phyloP scores from a whole-genome alignment of 352 stramenopile species.

The Aphanomyces cochlioides region DNA sequence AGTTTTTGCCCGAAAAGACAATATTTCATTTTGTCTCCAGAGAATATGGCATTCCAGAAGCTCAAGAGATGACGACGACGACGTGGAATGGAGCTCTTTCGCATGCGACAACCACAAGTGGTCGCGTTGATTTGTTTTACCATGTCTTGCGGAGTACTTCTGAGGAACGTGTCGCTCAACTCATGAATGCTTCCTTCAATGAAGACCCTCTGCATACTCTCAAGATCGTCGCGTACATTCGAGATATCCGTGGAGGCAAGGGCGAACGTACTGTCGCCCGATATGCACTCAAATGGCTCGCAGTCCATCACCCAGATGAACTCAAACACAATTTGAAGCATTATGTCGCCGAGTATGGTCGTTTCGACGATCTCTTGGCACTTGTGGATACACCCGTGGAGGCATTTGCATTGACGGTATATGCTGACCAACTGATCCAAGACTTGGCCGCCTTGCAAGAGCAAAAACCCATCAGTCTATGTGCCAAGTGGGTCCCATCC shows the following conservation, averaged over 20 bases:
- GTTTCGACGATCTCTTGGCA: slow-evolving; percentile 47
- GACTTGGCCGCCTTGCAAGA: slow-evolving; percentile 36
- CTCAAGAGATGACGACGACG: slow-evolving; percentile 8
- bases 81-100: slow-evolving; percentile 48
- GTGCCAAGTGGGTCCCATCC: slow-evolving; percentile 55
- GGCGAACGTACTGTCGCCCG: slow-evolving; percentile 44
- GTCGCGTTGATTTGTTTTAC: slow-evolving; percentile 53
- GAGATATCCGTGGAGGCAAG: slow-evolving; percentile 48
- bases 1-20: no score
- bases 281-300: slow-evolving; percentile 41
- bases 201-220: slow-evolving; percentile 53
- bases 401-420: slow-evolving; percentile 41
- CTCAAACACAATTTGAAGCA: slow-evolving; percentile 48
- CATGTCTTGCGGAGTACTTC: slow-evolving; percentile 36
- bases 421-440: slow-evolving; percentile 36
- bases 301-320: slow-evolving; percentile 35
- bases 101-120: slow-evolving; percentile 37
- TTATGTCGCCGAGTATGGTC: slow-evolving; percentile 45
- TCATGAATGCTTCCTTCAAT: slow-evolving; percentile 42
- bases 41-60: not conserved
- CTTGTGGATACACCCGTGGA: slow-evolving; percentile 45
- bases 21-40: not conserved
- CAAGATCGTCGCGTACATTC: slow-evolving; percentile 52
- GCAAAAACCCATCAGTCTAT: slow-evolving; percentile 37
- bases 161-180: slow-evolving; percentile 33